Evolutionary conservation across 1,139 yeast genomes (phyloP), one percentile per base, ranked within the genome.

Genomic region (Blastobotrys apis): DNA sequence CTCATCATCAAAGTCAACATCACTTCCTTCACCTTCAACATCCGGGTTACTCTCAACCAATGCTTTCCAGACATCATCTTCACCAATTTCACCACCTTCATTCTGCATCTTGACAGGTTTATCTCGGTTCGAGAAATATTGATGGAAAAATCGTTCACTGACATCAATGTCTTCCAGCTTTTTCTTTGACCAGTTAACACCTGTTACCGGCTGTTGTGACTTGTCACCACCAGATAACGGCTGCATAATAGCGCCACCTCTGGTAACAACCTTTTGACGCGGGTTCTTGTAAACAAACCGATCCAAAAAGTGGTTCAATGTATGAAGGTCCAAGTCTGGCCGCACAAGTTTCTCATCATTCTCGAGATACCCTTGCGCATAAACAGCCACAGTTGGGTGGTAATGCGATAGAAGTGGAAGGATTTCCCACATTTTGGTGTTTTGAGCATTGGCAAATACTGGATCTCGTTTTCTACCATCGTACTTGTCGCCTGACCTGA

Each of bases 231-330:
- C 97, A 39, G 96, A 94, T 52, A 94, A 73, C 41, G 98, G 97
- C 71, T 92, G 98, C 97, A 94, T 94, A 63, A 92, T 90, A 40
- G 97, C 86, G 3, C 84, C 73, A 59, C 97, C 97, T 62, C 85
- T 82, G 13, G 61, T 49, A 29, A 82, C 71, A 19, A 81, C 73
- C 66, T 83, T 85, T 58, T 80, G 84, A 68, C 86, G 87, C 43
- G 97, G 88, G 62, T 88, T 88, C 67, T 86, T 84, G 70, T 92
- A 92, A 31, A 94, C 97, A 69, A 94, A 92, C 64, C 95, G 78
- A 66, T 92, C 97, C 69, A 92, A 74, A 76, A 92, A 92, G 65
- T 90, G 97, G 22, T 87, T 73, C 53, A 92, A 72, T 0, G 96
- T 81, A 66, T 81, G 92, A 51, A 94, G 75, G 2, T 95, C 95